Evolutionary conservation across 192 early-diverging fungal genomes (phyloP), one percentile per base, ranked within the genome.

Genomic region (Backusella tuberculispora): DNA sequence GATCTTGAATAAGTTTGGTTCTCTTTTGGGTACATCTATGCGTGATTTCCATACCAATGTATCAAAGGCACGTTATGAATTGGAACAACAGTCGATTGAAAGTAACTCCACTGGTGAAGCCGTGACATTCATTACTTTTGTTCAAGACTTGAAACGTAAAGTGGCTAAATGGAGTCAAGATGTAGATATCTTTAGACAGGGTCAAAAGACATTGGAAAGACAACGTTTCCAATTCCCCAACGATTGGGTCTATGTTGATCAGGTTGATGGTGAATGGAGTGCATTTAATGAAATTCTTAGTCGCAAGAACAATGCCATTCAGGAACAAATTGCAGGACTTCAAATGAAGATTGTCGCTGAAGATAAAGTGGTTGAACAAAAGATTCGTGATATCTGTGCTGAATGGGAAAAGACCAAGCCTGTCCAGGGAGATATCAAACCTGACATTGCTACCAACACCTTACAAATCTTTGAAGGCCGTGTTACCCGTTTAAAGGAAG

Each of bases 401-500:
- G 98, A 99, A 77, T 99, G 98, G 98, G 94, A 96, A 72, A 92
- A 94, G 75, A 88, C 76, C 79, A 99, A 99, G 83, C 98, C 98
- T 17, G 91, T 98, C 34, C 92, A 95, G 77, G 98, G 97, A 21
- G 92, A 97, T 71, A 89, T 98, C 80, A 87, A 89, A 56, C 97
- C 96, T 37, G 93, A 95, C 66, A 84, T 82, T 63, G 98, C 98
- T 13, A 89, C 89, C 50, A 93, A 90, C 50, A 89, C 88, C 19
- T 89, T 99, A 37, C 89, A 76, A 41, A 89, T 93, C 42, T 99
- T 95, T 83, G 96, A 97, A 80, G 89, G 87, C 42, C 89, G 95
- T 34, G 85, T 97, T 17, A 89, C 85, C 17, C 87, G 94, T 50
- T 81, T 96, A 41, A 90, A 92, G 67, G 95, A 96, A 8, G 95